Percentiles rank a stretch among this genome's conserved stretches.
Evolutionary conservation across 371 early-diverging fungal genomes (phyloP).

Genomic region (Mortierella sp.): DNA sequence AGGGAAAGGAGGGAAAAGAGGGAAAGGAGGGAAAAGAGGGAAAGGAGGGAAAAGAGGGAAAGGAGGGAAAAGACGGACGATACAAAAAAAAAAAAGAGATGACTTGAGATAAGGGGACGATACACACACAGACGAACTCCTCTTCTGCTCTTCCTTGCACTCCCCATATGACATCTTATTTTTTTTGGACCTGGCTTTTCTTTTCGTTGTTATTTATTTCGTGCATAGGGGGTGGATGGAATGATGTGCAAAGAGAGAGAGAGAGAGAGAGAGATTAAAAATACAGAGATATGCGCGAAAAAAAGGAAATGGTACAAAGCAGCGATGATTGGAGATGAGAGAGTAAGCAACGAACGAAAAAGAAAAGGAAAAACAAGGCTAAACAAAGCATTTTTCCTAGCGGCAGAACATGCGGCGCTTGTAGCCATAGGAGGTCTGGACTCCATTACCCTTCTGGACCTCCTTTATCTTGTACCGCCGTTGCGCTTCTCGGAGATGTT

Average conservation of each 20-base stretch:
- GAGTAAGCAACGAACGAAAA: not conserved
- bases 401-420: conserved; percentile 50
- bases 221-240: not conserved
- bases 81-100: not conserved
- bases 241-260: not conserved
- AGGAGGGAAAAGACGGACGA: not conserved
- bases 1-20: not conserved
- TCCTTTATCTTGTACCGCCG: conserved; percentile 75
- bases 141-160: too few relatives aligned
- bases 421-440: conserved; percentile 34
- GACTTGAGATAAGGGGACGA: not conserved
- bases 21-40: not conserved
- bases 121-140: not conserved
- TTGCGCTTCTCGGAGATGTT: conserved; percentile 93
- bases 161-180: too few relatives aligned
- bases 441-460: conserved; percentile 32
- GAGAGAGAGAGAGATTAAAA: not conserved
- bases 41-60: not conserved
- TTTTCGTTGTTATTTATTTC: not conserved
- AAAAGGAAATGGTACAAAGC: not conserved
- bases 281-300: not conserved
- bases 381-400: not conserved
- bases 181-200: too few relatives aligned
- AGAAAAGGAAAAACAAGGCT: not conserved
- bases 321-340: not conserved